phyloP scores from a whole-genome alignment of 352 stramenopile genomes.

The Halophytophthora polymorphica region DNA sequence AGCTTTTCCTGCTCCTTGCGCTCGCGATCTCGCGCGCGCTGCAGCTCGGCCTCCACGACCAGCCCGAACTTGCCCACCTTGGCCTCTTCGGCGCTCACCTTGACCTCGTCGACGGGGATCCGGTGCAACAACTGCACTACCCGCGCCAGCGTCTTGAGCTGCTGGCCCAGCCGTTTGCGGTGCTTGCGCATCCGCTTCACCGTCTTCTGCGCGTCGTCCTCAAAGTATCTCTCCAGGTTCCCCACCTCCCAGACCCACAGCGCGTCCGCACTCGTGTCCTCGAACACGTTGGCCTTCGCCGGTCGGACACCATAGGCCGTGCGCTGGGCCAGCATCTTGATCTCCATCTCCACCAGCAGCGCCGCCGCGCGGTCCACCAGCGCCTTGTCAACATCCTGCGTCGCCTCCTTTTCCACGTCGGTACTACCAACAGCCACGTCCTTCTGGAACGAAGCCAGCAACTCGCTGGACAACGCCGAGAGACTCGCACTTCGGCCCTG shows the following conservation, averaged over 20 bases:
- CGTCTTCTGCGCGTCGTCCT: conserved; percentile 59
- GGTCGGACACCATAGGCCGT: conserved; percentile 61
- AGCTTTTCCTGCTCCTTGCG: conserved; percentile 63
- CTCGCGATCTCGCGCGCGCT: conserved; percentile 50
- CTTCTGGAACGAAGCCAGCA: conserved; percentile 33
- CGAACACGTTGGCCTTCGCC: conserved; percentile 73
- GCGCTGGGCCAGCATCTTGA: conserved; percentile 85
- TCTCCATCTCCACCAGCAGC: conserved; percentile 77
- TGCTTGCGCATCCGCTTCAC: conserved; percentile 82
- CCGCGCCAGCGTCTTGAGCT: conserved; percentile 65
- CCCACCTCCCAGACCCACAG: conserved; percentile 86
- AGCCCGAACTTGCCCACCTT: conserved; percentile 79
- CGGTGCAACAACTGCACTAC: conserved; percentile 71
- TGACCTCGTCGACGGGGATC: conserved; percentile 66
- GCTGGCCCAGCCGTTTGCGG: conserved; percentile 64
- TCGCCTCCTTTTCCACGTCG: conserved; percentile 4
- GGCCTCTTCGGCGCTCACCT: conserved; percentile 76
- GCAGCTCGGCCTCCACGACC: conserved; percentile 55
- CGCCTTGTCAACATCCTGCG: conserved; percentile 6
- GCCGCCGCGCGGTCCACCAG: conserved; percentile 14
- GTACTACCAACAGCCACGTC: conserved; percentile 6
- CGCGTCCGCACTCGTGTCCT: conserved; percentile 71
- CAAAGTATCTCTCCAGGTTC: conserved; percentile 70
- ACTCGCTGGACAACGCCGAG: conserved; percentile 31
- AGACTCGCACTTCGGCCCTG: conserved; percentile 40